These are phyloP conservation scores for Coemansia biformis DNA, from an alignment of 192 early-diverging fungal species.

Conservation along the genomic window DNA sequence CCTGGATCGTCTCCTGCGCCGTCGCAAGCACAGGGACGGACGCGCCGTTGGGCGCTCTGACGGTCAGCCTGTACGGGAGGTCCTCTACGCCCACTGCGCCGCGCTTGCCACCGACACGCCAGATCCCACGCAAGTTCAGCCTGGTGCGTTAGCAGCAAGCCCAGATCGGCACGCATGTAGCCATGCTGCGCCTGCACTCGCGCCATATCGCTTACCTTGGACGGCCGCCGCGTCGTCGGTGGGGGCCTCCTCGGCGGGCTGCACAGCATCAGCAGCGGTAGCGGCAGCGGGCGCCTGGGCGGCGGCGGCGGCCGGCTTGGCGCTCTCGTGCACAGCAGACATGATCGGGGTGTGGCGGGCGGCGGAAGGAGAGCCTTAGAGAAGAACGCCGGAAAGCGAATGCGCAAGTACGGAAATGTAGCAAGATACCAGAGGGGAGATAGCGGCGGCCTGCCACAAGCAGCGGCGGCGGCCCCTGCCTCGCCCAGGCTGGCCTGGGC, in stretches of 20 bases:
- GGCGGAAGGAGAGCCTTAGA: constrained; percentile 1
- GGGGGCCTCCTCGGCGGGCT: background rate
- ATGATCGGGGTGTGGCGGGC: constrained; percentile 10
- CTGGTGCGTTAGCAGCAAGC: too few species aligned
- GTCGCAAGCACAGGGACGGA: constrained; percentile 49
- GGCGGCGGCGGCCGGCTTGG: background rate
- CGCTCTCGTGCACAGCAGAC: constrained; percentile 22
- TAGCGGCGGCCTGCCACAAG: too few species aligned
- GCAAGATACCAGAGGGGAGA: too few species aligned
- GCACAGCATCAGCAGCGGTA: background rate
- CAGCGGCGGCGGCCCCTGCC: too few species aligned
- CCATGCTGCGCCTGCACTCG: too few species aligned
- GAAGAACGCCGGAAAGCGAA: too few species aligned
- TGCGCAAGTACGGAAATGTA: too few species aligned
- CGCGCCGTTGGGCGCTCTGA: constrained; percentile 45
- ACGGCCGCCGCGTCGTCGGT: background rate
- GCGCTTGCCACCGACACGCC: background rate
- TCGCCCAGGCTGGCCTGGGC: too few species aligned
- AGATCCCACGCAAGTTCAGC: too few species aligned
- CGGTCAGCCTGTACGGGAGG: constrained; percentile 28
- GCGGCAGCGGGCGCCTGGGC: constrained; percentile 1
- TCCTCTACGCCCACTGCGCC: constrained; percentile 34
- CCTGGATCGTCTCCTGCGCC: constrained; percentile 72
- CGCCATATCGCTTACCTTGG: constrained; percentile 9
- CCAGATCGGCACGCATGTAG: too few species aligned